These are phyloP conservation scores for Penicillium desertorum DNA, from an alignment of 495 filamentous ascomycete genomes.

Conservation along the genomic window DNA sequence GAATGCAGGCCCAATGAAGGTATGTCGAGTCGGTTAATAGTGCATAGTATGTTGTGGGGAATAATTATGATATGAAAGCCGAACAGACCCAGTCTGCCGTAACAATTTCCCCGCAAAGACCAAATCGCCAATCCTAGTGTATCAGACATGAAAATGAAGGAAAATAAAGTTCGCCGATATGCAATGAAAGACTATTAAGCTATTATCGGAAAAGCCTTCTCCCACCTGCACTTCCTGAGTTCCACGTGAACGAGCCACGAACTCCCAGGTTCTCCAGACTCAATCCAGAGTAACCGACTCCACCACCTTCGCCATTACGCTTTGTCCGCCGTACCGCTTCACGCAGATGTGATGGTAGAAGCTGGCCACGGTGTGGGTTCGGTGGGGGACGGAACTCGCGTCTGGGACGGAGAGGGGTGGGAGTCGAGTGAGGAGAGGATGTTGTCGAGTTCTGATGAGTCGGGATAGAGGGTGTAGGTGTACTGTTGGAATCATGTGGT, in stretches of 20 bases:
- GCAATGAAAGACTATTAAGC: slow-evolving; percentile 3
- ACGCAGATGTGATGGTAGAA: slow-evolving; percentile 78
- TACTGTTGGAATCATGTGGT: slow-evolving; percentile 18
- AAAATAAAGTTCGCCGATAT: slow-evolving; percentile 9
- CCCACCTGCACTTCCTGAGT: slow-evolving; percentile 49
- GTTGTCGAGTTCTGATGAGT: slow-evolving; percentile 1
- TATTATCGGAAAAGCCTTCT: slow-evolving; percentile 61
- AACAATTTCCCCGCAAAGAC: slow-evolving; percentile 5
- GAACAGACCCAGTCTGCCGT: slow-evolving; percentile 14
- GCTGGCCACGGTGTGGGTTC: slow-evolving; percentile 61
- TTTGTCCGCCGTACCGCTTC: slow-evolving; percentile 76
- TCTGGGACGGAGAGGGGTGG: slow-evolving; percentile 18
- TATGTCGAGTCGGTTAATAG: neutral
- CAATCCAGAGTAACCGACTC: slow-evolving; percentile 70
- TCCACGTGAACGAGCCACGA: slow-evolving; percentile 60
- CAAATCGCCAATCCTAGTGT: slow-evolving; percentile 1
- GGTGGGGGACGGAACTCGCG: slow-evolving; percentile 37
- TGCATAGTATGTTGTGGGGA: slow-evolving; percentile 1
- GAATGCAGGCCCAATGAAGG: neutral
- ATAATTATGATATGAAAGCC: slow-evolving; percentile 1
- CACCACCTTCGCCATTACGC: slow-evolving; percentile 61
- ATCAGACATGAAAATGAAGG: slow-evolving; percentile 10
- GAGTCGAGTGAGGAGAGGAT: slow-evolving; percentile 3
- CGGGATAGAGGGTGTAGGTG: slow-evolving; percentile 18
- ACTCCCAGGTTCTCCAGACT: slow-evolving; percentile 68